These are phyloP conservation scores for Nakazawaea ernobii DNA, from an alignment of 805 yeast genomes.

Conservation along the genomic window DNA sequence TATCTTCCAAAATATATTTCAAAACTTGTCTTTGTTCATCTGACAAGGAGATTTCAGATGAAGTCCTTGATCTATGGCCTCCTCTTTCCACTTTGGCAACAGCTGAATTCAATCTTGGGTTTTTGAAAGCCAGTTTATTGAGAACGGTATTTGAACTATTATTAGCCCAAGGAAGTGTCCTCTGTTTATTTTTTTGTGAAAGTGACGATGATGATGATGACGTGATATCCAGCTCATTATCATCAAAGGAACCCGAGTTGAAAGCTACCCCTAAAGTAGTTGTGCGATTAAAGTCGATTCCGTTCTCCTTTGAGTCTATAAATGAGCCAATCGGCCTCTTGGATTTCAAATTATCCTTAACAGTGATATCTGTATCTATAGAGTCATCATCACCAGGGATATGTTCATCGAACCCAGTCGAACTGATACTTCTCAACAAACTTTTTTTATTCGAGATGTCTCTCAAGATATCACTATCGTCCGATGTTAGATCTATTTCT, in stretches of 20 bases:
- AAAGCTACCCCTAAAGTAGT: too few relatives aligned
- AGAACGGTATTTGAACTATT: background rate
- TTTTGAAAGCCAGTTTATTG: constrained; percentile 5
- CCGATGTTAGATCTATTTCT: constrained; percentile 2
- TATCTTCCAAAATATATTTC: constrained; percentile 42
- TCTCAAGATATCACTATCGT: constrained; percentile 5
- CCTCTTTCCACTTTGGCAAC: background rate
- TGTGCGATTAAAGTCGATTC: background rate
- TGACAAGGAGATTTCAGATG: background rate
- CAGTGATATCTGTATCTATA: background rate
- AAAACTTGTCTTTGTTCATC: constrained; percentile 38
- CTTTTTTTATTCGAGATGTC: constrained; percentile 6
- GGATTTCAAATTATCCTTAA: constrained; percentile 4
- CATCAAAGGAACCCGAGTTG: too few relatives aligned
- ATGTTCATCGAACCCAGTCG: background rate
- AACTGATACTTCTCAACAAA: background rate
- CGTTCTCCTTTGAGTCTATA: background rate
- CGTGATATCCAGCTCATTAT: background rate
- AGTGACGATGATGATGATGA: background rate
- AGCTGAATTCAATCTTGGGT: constrained; percentile 4
- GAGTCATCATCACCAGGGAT: background rate
- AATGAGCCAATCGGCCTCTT: constrained; percentile 3
- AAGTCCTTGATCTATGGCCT: background rate
- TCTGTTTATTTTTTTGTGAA: background rate
- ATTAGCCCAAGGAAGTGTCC: constrained; percentile 7